phyloP scores from a whole-genome alignment of 2,329 filamentous ascomycete genomes.

The Aureobasidium sp. region DNA sequence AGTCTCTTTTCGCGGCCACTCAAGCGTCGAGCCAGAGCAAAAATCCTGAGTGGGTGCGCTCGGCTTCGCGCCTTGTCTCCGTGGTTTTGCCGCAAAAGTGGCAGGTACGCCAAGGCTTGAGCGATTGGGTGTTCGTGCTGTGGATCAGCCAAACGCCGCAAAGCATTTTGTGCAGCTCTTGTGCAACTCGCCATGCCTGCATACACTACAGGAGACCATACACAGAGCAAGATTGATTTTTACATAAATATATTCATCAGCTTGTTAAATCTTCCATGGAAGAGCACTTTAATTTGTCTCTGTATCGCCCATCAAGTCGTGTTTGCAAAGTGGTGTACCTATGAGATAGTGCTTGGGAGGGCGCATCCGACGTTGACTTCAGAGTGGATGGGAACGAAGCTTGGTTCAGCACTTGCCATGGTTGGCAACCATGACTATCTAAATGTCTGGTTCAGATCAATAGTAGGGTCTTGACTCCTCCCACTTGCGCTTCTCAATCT shows the following conservation, averaged over 20 bases:
- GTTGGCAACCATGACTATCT: slow-evolving; percentile 5
- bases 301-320: not conserved
- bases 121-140: too few species aligned
- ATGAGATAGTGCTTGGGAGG: not conserved
- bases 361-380: slow-evolving; percentile 1
- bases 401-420: not conserved
- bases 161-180: not conserved
- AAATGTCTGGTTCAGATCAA: slow-evolving; percentile 21
- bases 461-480: slow-evolving; percentile 43
- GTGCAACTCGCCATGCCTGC: not conserved
- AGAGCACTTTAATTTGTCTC: not conserved
- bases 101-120: too few species aligned
- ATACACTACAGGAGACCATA: not conserved
- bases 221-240: not conserved
- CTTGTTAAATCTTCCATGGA: not conserved
- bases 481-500: slow-evolving; percentile 35
- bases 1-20: slow-evolving; percentile 6
- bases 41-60: slow-evolving; percentile 5
- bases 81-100: too few species aligned
- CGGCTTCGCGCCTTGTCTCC: not conserved
- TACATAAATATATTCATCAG: not conserved
- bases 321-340: not conserved
- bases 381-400: slow-evolving; percentile 6
- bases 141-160: not conserved
- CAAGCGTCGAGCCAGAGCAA: not conserved